These are phyloP conservation scores for Arthroderma sp. DNA, from an alignment of 2,329 filamentous ascomycete genomes.

Conservation along the genomic window DNA sequence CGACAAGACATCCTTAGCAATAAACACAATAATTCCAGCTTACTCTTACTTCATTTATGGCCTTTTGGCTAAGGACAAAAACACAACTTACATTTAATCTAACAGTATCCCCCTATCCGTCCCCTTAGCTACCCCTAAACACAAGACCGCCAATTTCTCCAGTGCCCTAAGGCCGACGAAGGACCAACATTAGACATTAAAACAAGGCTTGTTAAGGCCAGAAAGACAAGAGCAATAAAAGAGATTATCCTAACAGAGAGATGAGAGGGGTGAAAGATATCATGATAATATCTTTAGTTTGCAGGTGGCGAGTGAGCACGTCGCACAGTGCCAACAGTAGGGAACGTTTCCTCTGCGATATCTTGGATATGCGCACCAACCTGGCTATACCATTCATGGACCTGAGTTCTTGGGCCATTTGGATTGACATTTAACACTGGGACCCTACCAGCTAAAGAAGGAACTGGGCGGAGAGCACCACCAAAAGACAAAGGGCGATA, in stretches of 20 bases:
- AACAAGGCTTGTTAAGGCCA: background rate
- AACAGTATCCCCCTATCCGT: background rate
- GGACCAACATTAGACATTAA: background rate
- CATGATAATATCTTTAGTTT: background rate
- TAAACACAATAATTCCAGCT: background rate
- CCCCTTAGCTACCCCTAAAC: background rate
- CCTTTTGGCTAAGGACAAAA: background rate
- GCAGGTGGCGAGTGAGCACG: background rate
- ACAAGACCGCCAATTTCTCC: background rate
- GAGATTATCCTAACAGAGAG: background rate
- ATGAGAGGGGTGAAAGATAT: background rate
- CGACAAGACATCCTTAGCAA: background rate
- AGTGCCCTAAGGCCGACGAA: background rate
- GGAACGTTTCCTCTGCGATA: background rate
- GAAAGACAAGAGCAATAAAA: background rate
- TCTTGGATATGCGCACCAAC: background rate
- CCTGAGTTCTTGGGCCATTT: background rate
- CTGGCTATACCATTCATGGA: constrained; percentile 5
- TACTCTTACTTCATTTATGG: background rate
- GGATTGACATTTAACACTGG: constrained; percentile 2
- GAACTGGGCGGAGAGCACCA: constrained; percentile 3
- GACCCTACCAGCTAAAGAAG: background rate
- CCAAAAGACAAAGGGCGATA: background rate
- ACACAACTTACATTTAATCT: background rate
- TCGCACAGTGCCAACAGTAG: background rate